phyloP scores from a whole-genome alignment of 2,329 filamentous ascomycete species.

The Saccharata proteae region DNA sequence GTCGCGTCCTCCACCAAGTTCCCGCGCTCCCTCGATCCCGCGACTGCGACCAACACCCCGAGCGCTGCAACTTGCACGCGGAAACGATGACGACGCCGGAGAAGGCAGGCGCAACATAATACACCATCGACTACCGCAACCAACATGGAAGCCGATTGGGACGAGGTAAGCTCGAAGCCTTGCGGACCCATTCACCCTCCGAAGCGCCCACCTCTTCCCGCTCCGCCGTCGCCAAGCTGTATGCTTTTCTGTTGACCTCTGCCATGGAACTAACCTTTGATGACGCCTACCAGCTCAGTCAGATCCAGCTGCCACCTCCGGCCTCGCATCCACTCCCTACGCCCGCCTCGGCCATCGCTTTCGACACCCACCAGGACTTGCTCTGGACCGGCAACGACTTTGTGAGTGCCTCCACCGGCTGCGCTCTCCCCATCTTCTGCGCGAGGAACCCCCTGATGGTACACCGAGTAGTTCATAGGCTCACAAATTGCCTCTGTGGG shows the following conservation, averaged over 20 bases:
- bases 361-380: conserved; percentile 80
- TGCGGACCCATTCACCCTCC: conserved; percentile 3
- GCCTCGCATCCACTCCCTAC: conserved; percentile 57
- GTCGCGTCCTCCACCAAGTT: neutral
- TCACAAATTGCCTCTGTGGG: conserved; percentile 9
- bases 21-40: neutral
- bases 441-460: neutral
- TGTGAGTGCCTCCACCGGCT: conserved; percentile 40
- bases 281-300: conserved; percentile 74
- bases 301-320: conserved; percentile 69
- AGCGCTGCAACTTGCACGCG: no score
- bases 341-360: conserved; percentile 67
- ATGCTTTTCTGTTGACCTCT: neutral
- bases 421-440: neutral
- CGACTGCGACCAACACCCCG: no score
- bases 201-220: neutral
- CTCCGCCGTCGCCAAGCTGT: conserved; percentile 1
- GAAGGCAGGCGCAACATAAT: conserved; percentile 3
- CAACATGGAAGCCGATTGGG: conserved; percentile 41
- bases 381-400: conserved; percentile 89
- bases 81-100: neutral
- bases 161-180: conserved; percentile 27
- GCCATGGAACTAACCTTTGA: no score
- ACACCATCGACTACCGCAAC: conserved; percentile 2
- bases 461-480: neutral